phyloP scores from a whole-genome alignment of 2,329 filamentous ascomycete genomes.

The Ploettnerulaceae sp. region DNA sequence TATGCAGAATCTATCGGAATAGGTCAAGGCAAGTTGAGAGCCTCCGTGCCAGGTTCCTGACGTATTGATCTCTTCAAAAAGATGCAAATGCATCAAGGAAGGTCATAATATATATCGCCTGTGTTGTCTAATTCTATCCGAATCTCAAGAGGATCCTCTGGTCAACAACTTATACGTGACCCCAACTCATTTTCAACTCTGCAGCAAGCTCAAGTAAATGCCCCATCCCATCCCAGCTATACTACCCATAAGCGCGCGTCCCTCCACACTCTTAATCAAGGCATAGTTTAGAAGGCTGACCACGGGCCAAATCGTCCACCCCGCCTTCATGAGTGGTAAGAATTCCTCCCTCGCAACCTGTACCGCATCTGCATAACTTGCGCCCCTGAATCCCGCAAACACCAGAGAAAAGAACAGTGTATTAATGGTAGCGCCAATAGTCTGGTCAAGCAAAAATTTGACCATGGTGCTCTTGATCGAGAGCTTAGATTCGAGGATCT shows the following conservation, averaged over 20 bases:
- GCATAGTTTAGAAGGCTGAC: conserved; percentile 68
- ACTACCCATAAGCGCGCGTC: conserved; percentile 65
- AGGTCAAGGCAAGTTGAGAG: too few species aligned
- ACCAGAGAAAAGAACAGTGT: conserved; percentile 58
- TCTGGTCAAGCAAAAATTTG: conserved; percentile 68
- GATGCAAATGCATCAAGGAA: too few species aligned
- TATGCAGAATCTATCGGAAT: too few species aligned
- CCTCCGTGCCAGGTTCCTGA: too few species aligned
- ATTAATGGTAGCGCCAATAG: conserved; percentile 59
- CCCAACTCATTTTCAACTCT: conserved; percentile 29
- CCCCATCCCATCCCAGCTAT: conserved; percentile 70
- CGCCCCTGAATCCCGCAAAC: conserved; percentile 40
- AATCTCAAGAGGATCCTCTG: background rate
- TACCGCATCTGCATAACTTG: conserved; percentile 41
- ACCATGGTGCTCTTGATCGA: conserved; percentile 59
- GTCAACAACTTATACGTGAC: background rate
- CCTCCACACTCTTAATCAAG: conserved; percentile 63
- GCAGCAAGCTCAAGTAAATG: conserved; percentile 66
- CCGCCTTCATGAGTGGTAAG: conserved; percentile 59
- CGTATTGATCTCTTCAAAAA: too few species aligned
- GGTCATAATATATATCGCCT: too few species aligned
- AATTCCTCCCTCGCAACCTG: conserved; percentile 50
- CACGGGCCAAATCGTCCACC: conserved; percentile 67
- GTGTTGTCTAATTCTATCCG: too few species aligned
- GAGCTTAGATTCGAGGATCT: conserved; percentile 46